Evolutionary conservation across 192 early-diverging fungal genomes (phyloP).

Genomic region (Backusella morwellensis): DNA sequence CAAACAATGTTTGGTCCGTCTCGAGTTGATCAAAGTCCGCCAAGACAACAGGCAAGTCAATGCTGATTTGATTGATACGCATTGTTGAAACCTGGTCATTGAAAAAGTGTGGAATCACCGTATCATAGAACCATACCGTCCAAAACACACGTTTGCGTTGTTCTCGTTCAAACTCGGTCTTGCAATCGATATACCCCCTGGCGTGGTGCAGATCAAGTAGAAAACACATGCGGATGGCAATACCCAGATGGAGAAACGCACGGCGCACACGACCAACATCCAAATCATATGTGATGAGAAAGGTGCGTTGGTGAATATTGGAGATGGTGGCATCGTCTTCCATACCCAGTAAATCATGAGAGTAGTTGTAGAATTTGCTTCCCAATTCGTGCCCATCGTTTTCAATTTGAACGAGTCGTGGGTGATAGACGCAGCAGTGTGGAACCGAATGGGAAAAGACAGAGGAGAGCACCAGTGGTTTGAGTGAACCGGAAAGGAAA

Average conservation of each 20-base stretch:
- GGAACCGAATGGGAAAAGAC: neutral
- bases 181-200: conserved; percentile 17
- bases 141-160: conserved; percentile 30
- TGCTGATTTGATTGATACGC: conserved; percentile 14
- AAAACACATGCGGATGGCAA: conserved; percentile 24
- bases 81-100: conserved; percentile 12
- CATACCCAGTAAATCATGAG: neutral
- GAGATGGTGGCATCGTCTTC: conserved; percentile 7
- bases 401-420: neutral
- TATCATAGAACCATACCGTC: conserved; percentile 27
- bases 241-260: conserved; percentile 22
- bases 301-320: conserved; percentile 20
- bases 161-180: conserved; percentile 8
- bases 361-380: conserved; percentile 2
- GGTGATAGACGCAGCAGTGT: conserved; percentile 9
- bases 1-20: conserved; percentile 11
- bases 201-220: conserved; percentile 17
- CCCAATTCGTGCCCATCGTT: neutral
- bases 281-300: conserved; percentile 21
- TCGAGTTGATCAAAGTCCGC: neutral
- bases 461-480: neutral
- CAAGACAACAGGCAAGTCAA: conserved; percentile 7
- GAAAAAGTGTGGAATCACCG: conserved; percentile 25
- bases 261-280: conserved; percentile 16
- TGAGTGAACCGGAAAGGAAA: neutral